phyloP scores from a whole-genome alignment of 768 basidiomycete species.

The Kwoniella botswanensis region DNA sequence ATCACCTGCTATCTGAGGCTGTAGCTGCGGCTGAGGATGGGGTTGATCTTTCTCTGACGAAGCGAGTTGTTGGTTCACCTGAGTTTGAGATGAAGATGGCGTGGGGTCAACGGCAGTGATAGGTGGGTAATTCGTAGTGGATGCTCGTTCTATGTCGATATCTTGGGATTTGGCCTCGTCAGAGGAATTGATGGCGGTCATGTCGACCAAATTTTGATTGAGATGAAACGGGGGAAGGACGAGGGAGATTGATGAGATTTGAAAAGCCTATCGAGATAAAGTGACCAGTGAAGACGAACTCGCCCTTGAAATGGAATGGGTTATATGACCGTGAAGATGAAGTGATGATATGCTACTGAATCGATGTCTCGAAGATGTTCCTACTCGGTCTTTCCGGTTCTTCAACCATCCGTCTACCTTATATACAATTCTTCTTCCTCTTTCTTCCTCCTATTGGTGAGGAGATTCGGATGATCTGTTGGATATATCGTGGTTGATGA shows the following conservation, averaged over 20 bases:
- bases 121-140: neutral
- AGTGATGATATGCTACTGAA: too few species aligned
- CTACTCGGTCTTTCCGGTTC: too few species aligned
- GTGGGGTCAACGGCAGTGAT: neutral
- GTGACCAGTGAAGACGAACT: neutral
- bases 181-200: neutral
- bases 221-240: neutral
- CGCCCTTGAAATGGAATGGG: too few species aligned
- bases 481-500: too few species aligned
- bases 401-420: too few species aligned
- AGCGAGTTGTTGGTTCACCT: neutral
- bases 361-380: too few species aligned
- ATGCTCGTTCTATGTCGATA: neutral
- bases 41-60: neutral
- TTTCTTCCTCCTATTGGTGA: too few species aligned
- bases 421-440: too few species aligned
- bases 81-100: neutral
- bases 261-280: neutral
- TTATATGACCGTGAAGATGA: too few species aligned
- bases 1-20: neutral
- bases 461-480: neutral
- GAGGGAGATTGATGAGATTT: neutral
- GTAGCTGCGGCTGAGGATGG: neutral
- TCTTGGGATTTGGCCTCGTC: neutral
- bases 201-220: too few species aligned